phyloP scores from a whole-genome alignment of 129 eudicot species.

The Erigeron canadensis region DNA sequence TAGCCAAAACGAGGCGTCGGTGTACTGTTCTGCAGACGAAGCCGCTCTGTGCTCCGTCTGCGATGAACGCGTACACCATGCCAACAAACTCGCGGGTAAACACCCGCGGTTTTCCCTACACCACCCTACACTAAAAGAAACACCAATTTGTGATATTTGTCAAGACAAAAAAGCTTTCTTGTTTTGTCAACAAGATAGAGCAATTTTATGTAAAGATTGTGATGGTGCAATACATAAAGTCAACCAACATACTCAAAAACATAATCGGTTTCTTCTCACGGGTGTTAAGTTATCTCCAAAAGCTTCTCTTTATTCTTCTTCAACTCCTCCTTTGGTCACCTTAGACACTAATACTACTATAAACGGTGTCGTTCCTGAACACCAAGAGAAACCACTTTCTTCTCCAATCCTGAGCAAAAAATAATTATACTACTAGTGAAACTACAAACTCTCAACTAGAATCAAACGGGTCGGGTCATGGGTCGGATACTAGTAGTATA shows the following conservation, averaged over 20 bases:
- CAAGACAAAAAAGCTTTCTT: conserved; percentile 68
- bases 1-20: conserved; percentile 57
- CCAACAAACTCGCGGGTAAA: conserved; percentile 90
- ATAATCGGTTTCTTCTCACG: conserved; percentile 67
- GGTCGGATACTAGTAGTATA: conserved; percentile 54
- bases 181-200: conserved; percentile 81
- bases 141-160: conserved; percentile 69
- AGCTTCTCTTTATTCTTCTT: conserved; percentile 32
- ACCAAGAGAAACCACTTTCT: conserved; percentile 1
- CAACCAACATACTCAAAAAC: conserved; percentile 61
- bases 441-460: conserved; percentile 14
- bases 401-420: conserved; percentile 21
- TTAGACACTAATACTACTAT: not conserved
- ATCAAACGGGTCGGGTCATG: conserved; percentile 35
- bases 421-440: conserved; percentile 17
- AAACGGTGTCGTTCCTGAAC: conserved; percentile 34
- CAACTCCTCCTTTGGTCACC: conserved; percentile 23
- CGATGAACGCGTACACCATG: conserved; percentile 92
- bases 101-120: conserved; percentile 84
- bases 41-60: conserved; percentile 83
- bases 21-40: conserved; percentile 78
- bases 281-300: conserved; percentile 67
- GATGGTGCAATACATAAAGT: conserved; percentile 70
- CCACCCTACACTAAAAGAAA: conserved; percentile 55
- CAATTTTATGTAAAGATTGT: conserved; percentile 69